Percentiles rank a stretch among this genome's conserved stretches.
Conservation (phyloP, 1,139 yeast species). For the Lizanozyma gosingica region DNA sequence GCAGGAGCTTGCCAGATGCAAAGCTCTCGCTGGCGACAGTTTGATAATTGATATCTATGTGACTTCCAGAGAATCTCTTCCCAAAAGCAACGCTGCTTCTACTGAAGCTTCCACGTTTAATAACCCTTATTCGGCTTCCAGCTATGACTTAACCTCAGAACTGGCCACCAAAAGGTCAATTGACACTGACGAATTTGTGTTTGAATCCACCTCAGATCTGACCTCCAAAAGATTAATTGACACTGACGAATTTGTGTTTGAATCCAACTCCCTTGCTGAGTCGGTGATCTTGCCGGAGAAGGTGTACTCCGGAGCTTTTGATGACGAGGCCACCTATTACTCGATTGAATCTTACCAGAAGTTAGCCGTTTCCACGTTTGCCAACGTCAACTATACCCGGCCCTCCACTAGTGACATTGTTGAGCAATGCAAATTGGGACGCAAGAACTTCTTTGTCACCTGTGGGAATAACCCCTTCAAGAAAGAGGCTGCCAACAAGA, state of each 20-base stretch:
- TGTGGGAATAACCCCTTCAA: constrained; percentile 46
- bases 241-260: background rate
- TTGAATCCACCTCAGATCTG: constrained; percentile 24
- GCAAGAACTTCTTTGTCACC: constrained; percentile 37
- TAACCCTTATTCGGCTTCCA: constrained; percentile 4
- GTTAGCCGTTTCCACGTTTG: background rate
- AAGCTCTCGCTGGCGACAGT: constrained; percentile 15
- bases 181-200: constrained; percentile 4
- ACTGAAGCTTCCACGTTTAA: constrained; percentile 4
- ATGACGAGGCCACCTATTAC: background rate
- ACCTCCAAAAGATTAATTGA: constrained; percentile 12
- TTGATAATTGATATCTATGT: constrained; percentile 23
- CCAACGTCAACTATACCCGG: constrained; percentile 1
- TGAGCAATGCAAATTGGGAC: constrained; percentile 14
- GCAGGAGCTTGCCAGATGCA: constrained; percentile 27
- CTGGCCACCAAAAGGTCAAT: constrained; percentile 16
- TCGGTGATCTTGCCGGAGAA: background rate
- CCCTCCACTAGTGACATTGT: background rate
- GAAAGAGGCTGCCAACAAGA: constrained; percentile 32
- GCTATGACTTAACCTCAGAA: constrained; percentile 1
- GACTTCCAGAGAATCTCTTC: background rate
- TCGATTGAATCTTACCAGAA: background rate
- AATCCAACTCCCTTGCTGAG: background rate
- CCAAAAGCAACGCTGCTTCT: background rate
- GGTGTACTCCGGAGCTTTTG: background rate